Evolutionary conservation across 1,139 yeast genomes (phyloP).

Genomic region (Yamadazyma sp.): DNA sequence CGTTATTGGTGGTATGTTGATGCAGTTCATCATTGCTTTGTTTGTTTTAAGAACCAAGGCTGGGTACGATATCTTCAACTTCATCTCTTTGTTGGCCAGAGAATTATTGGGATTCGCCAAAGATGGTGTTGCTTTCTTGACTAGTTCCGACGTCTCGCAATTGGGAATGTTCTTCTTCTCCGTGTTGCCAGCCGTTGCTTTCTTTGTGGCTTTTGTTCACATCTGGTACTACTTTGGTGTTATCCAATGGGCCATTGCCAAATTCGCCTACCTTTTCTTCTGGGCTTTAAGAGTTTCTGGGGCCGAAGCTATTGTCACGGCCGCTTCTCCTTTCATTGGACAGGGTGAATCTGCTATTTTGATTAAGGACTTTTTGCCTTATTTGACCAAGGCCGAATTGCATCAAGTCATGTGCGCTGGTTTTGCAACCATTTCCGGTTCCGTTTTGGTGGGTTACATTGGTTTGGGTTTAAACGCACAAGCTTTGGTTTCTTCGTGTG

Average conservation of each 20-base stretch:
- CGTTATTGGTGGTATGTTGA: constrained; percentile 60
- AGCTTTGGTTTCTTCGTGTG: constrained; percentile 66
- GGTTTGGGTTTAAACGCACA: constrained; percentile 65
- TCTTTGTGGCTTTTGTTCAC: constrained; percentile 65
- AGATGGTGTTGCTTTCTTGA: constrained; percentile 63
- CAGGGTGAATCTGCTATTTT: constrained; percentile 69
- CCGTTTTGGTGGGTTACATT: constrained; percentile 64
- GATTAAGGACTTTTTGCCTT: constrained; percentile 62
- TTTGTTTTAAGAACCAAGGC: constrained; percentile 61
- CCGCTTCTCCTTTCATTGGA: constrained; percentile 70
- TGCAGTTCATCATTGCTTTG: constrained; percentile 61
- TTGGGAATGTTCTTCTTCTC: constrained; percentile 55
- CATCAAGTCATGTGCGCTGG: constrained; percentile 70
- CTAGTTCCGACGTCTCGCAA: constrained; percentile 39
- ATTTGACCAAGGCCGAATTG: constrained; percentile 60
- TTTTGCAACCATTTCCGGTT: constrained; percentile 67
- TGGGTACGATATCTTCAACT: constrained; percentile 65
- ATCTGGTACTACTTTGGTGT: constrained; percentile 62
- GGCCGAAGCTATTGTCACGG: constrained; percentile 68
- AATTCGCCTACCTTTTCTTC: constrained; percentile 60
- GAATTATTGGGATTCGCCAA: constrained; percentile 61
- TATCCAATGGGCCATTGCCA: constrained; percentile 61
- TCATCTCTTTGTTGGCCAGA: constrained; percentile 60
- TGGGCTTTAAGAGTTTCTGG: constrained; percentile 64
- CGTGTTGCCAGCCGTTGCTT: constrained; percentile 62